These are phyloP conservation scores for Pestalotiopsis sp. DNA, from an alignment of 2,329 filamentous ascomycete species.

Conservation along the genomic window DNA sequence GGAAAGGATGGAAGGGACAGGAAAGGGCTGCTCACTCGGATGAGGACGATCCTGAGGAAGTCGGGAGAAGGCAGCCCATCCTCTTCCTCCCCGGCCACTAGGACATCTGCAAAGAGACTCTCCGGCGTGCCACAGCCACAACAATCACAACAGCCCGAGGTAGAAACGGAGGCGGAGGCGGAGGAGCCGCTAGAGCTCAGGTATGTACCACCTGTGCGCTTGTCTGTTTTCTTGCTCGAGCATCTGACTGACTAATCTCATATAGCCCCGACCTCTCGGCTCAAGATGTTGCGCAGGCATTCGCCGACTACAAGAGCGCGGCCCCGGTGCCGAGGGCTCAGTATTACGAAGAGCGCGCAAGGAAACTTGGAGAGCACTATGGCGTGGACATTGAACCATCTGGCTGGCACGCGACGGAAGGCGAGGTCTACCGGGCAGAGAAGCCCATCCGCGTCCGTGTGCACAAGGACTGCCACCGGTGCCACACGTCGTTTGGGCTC, in stretches of 20 bases:
- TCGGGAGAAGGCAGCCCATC: constrained; percentile 24
- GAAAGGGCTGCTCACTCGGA: constrained; percentile 44
- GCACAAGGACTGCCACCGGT: constrained; percentile 80
- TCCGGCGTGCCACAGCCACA: neutral
- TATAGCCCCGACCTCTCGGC: neutral
- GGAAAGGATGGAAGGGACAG: constrained; percentile 37
- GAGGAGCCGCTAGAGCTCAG: neutral
- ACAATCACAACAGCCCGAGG: neutral
- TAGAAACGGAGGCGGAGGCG: neutral
- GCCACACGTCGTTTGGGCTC: constrained; percentile 72
- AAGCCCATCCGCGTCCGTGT: constrained; percentile 80
- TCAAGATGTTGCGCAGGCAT: neutral
- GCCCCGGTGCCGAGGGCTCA: constrained; percentile 50
- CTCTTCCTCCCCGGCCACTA: constrained; percentile 18
- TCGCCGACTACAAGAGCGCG: constrained; percentile 29
- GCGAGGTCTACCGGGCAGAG: constrained; percentile 66
- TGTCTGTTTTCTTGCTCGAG: neutral
- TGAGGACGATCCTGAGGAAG: constrained; percentile 54
- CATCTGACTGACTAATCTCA: neutral
- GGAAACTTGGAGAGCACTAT: constrained; percentile 57
- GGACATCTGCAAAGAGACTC: constrained; percentile 1
- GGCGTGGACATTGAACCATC: constrained; percentile 58
- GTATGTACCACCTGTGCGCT: neutral
- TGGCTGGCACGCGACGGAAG: constrained; percentile 55
- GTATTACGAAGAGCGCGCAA: constrained; percentile 59